Evolutionary conservation across 176 grass and related monocot genomes (phyloP), one percentile per base, ranked within the genome.

Genomic region (Typha latifolia): DNA sequence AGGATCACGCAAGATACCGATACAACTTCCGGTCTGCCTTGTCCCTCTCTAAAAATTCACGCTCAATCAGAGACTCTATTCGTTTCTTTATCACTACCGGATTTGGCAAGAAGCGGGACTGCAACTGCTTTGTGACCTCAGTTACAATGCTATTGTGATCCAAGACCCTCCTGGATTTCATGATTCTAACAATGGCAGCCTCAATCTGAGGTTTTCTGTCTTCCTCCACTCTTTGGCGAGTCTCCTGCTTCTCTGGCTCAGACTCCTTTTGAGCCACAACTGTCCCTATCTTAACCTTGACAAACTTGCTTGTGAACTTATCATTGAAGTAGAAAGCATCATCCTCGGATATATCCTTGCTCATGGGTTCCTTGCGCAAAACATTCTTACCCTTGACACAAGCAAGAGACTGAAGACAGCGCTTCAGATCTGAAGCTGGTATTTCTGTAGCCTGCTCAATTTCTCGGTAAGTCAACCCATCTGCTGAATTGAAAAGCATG

Each of bases 381-480:
- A 96, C 88, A 72, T 96, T 96, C 76, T 96, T 96, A 67, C 92
- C 92, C 78, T 96, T 96, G 19, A 96, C 92, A 63, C 88, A 96
- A 80, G 92, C 92, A 74, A 96, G 85, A 16, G 92, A 96, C 47
- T 96, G 92, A 32, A 96, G 87, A 64, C 92, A 96, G 52, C 92
- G 81, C 79, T 89, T 96, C 81, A 96, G 81, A 80, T 96, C 92
- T 62, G 81, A 56, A 62, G 92, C 80, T 51, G 92, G 92, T 74
- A 96, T 91, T 14, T 88, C 80, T 2, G 88, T 96, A 72, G 76
- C 85, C 61, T 88, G 88, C 62, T 96, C 82, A 0, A 96, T 91
- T 71, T 96, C 88, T 83, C 73, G 88, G 50, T 91, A 96, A 27
- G 71, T 86, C 56, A 86, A 73, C 64, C 49, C 67, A 77, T 96